Evolutionary conservation across 2,329 filamentous ascomycete species (phyloP).

Genomic region (Scedosporium minutisporum): DNA sequence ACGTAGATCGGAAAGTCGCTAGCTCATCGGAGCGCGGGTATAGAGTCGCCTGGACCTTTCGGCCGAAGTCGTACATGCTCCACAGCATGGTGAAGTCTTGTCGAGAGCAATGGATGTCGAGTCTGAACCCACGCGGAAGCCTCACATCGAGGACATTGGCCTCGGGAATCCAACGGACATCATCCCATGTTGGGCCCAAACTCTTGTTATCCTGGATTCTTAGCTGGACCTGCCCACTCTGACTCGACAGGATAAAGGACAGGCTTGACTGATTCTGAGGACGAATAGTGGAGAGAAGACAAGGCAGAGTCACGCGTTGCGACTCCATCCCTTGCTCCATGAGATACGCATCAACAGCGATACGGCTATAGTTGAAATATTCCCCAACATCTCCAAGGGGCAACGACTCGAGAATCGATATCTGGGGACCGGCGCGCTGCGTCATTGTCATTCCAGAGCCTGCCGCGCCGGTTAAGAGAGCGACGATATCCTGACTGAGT

Average conservation of each 20-base stretch:
- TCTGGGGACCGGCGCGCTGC: constrained; percentile 37
- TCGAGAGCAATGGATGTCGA: constrained; percentile 62
- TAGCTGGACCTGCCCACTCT: constrained; percentile 68
- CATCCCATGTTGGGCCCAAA: constrained; percentile 66
- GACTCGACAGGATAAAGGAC: constrained; percentile 66
- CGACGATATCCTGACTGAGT: constrained; percentile 61
- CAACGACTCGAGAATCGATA: constrained; percentile 52
- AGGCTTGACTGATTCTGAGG: constrained; percentile 59
- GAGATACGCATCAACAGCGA: constrained; percentile 64
- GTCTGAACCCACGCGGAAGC: constrained; percentile 65
- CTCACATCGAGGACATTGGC: constrained; percentile 56
- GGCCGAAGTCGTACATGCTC: constrained; percentile 78
- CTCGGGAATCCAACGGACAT: constrained; percentile 69
- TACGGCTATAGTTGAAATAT: constrained; percentile 70
- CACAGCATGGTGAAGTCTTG: constrained; percentile 71
- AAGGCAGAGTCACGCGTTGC: constrained; percentile 60
- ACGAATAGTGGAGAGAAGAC: constrained; percentile 66
- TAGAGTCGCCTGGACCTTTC: constrained; percentile 63
- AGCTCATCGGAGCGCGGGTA: constrained; percentile 60
- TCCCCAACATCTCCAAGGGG: constrained; percentile 66
- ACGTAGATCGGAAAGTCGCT: constrained; percentile 56
- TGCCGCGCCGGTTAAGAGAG: constrained; percentile 57
- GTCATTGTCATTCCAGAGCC: constrained; percentile 38
- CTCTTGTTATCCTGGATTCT: constrained; percentile 60
- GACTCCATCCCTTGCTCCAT: constrained; percentile 63